Conservation (phyloP, 768 basidiomycete genomes). For the Boletus insuetus region DNA sequence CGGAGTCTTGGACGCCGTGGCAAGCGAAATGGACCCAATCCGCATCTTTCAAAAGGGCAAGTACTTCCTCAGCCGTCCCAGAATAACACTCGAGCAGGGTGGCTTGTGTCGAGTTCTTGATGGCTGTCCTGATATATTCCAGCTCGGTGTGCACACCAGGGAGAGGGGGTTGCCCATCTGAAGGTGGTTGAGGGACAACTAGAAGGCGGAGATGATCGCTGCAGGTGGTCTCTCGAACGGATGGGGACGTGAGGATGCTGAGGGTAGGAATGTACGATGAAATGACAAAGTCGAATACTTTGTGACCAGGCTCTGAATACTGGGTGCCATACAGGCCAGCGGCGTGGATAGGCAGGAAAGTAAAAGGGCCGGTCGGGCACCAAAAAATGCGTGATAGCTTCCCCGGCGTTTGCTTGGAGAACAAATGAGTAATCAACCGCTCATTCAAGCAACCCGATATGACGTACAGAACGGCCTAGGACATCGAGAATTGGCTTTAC, state of each 20-base stretch:
- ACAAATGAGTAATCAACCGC: background rate
- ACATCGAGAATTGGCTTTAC: background rate
- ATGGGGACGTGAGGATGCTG: slow-evolving; percentile 5
- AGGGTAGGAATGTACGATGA: slow-evolving; percentile 30
- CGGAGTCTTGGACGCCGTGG: slow-evolving; percentile 24
- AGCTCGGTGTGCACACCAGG: slow-evolving; percentile 8
- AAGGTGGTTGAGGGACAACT: slow-evolving; percentile 4
- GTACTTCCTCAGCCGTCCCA: background rate
- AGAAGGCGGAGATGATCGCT: background rate
- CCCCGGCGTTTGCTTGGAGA: too few relatives aligned
- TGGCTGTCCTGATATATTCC: slow-evolving; percentile 16
- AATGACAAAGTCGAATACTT: background rate
- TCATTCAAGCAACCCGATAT: background rate
- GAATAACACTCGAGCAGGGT: background rate
- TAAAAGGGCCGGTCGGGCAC: background rate
- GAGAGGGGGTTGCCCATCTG: slow-evolving; percentile 4
- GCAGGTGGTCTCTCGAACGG: background rate
- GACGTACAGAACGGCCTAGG: background rate
- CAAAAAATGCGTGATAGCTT: background rate
- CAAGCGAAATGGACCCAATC: slow-evolving; percentile 30
- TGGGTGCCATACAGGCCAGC: background rate
- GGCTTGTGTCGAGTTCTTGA: too few relatives aligned
- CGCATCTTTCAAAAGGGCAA: background rate
- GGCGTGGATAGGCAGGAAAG: background rate
- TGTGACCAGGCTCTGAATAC: too few relatives aligned